Evolutionary conservation across 768 basidiomycete species (phyloP).

Genomic region (Lentinus brumalis): DNA sequence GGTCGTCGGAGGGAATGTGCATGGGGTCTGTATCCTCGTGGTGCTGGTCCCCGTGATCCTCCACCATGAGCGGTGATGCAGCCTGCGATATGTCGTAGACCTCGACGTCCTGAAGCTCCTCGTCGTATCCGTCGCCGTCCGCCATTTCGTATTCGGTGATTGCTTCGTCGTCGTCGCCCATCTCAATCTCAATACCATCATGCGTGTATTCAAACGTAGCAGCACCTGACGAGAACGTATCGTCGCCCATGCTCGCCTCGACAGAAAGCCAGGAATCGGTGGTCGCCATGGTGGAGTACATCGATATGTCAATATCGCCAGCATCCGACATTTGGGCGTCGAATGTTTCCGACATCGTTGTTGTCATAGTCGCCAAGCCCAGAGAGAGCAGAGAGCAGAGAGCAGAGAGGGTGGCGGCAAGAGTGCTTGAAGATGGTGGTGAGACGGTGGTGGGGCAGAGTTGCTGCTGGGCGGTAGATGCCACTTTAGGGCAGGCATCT

Average conservation of each 20-base stretch:
- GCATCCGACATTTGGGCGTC: constrained; percentile 70
- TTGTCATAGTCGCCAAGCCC: constrained; percentile 3
- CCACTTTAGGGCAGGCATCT: constrained; percentile 10
- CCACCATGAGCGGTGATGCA: constrained; percentile 27
- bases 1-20: constrained; percentile 4
- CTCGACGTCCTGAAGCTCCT: constrained; percentile 49
- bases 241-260: constrained; percentile 65
- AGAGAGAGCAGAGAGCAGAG: not conserved
- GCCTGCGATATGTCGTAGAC: constrained; percentile 45
- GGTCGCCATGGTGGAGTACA: constrained; percentile 46
- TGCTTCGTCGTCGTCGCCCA: constrained; percentile 55
- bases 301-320: constrained; percentile 58
- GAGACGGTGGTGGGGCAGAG: not conserved
- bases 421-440: not conserved
- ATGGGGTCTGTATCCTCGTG: not conserved
- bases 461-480: not conserved
- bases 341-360: constrained; percentile 45
- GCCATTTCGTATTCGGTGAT: constrained; percentile 61
- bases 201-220: constrained; percentile 33
- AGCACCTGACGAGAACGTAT: constrained; percentile 33
- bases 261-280: constrained; percentile 52
- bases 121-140: constrained; percentile 38
- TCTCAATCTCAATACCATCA: constrained; percentile 62
- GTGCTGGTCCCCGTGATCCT: constrained; percentile 49
- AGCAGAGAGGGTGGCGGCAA: not conserved